phyloP scores from a whole-genome alignment of 257 asterid species.

The Oldenlandia corymbosa region DNA sequence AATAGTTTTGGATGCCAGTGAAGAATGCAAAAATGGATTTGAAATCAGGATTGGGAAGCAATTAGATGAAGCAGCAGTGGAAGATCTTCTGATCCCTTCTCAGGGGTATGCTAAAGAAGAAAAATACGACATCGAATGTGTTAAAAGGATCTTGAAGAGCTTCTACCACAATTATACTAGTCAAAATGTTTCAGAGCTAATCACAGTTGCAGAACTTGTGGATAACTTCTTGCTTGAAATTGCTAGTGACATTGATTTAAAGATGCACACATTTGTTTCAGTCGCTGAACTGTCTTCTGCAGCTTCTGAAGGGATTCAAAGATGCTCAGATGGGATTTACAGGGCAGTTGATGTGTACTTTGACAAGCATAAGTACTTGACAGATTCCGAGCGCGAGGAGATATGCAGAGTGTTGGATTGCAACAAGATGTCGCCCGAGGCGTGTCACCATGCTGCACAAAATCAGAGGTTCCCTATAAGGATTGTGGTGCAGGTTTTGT shows the following conservation, averaged over 20 bases:
- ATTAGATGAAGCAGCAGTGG: conserved; percentile 39
- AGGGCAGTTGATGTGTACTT: conserved; percentile 59
- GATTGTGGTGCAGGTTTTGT: conserved; percentile 59
- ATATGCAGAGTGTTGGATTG: conserved; percentile 55
- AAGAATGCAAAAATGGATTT: conserved; percentile 45
- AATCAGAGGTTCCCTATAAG: conserved; percentile 63
- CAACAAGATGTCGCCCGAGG: conserved; percentile 53
- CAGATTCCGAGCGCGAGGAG: conserved; percentile 55
- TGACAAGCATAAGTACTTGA: conserved; percentile 62
- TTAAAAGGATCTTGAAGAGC: conserved; percentile 57
- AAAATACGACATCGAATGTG: conserved; percentile 49
- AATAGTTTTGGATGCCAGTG: conserved; percentile 33
- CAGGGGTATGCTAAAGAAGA: conserved; percentile 55
- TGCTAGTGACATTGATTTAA: conserved; percentile 57
- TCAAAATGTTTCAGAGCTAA: conserved; percentile 24
- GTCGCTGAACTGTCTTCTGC: conserved; percentile 45
- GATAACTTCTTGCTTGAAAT: conserved; percentile 61
- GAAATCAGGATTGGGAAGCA: conserved; percentile 69
- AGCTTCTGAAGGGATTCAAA: conserved; percentile 32
- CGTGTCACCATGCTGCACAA: conserved; percentile 60
- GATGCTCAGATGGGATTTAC: conserved; percentile 51
- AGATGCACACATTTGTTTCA: conserved; percentile 24
- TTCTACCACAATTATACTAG: conserved; percentile 43
- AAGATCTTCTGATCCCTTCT: conserved; percentile 55
- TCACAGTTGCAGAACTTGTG: conserved; percentile 43